Evolutionary conservation across 768 basidiomycete genomes (phyloP).

Genomic region (Tricholoma terreum): DNA sequence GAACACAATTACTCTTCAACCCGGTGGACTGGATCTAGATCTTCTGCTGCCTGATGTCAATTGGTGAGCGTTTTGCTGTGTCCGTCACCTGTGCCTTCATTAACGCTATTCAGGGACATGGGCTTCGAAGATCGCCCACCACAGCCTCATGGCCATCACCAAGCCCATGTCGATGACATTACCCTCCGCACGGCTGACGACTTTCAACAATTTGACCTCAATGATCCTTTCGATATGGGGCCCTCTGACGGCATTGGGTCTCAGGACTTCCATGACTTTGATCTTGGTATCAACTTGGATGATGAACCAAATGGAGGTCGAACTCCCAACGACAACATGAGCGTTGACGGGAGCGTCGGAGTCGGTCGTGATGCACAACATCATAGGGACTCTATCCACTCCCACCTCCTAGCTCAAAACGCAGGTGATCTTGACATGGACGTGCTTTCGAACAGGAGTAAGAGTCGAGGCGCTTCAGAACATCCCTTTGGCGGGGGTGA

Average conservation of each 20-base stretch:
- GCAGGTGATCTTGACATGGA: conserved; percentile 55
- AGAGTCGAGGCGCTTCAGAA: conserved; percentile 63
- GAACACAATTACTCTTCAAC: conserved; percentile 85
- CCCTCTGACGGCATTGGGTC: conserved; percentile 83
- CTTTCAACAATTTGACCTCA: conserved; percentile 60
- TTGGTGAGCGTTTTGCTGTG: conserved; percentile 49
- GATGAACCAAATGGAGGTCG: conserved; percentile 44
- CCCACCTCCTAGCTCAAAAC: conserved; percentile 51
- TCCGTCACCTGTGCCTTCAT: conserved; percentile 8
- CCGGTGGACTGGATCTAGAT: conserved; percentile 75
- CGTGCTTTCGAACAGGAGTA: conserved; percentile 53
- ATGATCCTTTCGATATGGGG: conserved; percentile 77
- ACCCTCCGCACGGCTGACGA: conserved; percentile 80
- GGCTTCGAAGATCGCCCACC: conserved; percentile 71
- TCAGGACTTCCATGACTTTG: conserved; percentile 70
- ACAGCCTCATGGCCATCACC: conserved; percentile 70
- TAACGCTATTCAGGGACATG: conserved; percentile 55
- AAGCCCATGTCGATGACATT: conserved; percentile 84
- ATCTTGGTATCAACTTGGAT: conserved; percentile 77
- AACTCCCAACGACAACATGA: conserved; percentile 46
- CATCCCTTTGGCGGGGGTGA: conserved; percentile 56
- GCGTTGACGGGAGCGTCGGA: conserved; percentile 61
- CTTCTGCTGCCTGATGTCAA: conserved; percentile 76
- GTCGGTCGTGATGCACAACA: conserved; percentile 70
- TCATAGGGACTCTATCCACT: conserved; percentile 57